Percentiles rank a stretch among this genome's conserved stretches.
These are phyloP conservation scores for Rhynchospora breviuscula DNA, from an alignment of 176 grass and related monocot species.

Conservation along the genomic window DNA sequence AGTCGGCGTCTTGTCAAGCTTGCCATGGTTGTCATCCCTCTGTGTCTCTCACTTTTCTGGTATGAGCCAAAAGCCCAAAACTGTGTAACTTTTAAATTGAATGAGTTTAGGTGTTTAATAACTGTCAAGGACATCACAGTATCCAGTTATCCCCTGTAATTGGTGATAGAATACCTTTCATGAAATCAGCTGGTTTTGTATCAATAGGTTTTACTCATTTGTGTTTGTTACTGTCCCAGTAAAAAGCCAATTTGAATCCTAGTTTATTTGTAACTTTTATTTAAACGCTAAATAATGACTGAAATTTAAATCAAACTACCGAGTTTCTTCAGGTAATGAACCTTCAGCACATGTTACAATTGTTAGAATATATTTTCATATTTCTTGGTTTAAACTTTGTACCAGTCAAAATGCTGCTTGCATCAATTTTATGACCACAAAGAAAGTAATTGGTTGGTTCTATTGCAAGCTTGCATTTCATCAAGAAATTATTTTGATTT, in stretches of 20 bases:
- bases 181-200: neutral
- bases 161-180: neutral
- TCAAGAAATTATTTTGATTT: neutral
- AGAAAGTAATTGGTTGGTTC: neutral
- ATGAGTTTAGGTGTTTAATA: neutral
- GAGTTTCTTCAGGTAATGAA: neutral
- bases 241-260: neutral
- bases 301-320: neutral
- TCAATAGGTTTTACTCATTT: neutral
- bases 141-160: neutral
- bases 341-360: neutral
- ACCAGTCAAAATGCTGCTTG: neutral
- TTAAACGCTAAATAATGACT: neutral
- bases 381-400: neutral
- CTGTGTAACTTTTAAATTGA: conserved; percentile 2
- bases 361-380: neutral
- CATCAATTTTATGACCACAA: neutral
- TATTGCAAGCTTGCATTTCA: neutral
- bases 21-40: conserved; percentile 5
- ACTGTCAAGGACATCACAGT: neutral
- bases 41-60: conserved; percentile 25
- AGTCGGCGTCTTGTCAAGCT: conserved; percentile 22
- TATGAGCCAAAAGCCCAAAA: conserved; percentile 4
- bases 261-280: neutral
- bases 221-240: neutral